phyloP scores from a whole-genome alignment of 139 green algal genomes.

The Chlamydomonas sphaeroides region DNA sequence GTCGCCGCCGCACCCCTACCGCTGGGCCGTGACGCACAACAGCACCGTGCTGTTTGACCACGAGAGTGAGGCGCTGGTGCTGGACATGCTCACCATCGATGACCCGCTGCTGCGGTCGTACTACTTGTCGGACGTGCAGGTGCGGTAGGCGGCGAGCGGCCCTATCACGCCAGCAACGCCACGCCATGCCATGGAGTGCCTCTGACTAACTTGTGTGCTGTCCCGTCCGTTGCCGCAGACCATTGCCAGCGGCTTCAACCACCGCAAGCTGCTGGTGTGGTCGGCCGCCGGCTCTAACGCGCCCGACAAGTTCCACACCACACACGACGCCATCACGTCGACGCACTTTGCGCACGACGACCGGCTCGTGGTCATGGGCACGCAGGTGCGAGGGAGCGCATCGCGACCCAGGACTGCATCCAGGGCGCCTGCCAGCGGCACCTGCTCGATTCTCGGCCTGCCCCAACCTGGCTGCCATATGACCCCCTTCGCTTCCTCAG shows the following conservation, averaged over 20 bases:
- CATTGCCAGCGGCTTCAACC: constrained; percentile 40
- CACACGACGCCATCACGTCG: constrained; percentile 63
- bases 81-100: constrained; percentile 58
- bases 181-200: no score
- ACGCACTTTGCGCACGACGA: constrained; percentile 57
- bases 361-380: constrained; percentile 55
- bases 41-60: constrained; percentile 61
- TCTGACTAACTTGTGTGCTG: no score
- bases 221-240: no score
- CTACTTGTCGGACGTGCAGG: constrained; percentile 53
- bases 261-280: constrained; percentile 58
- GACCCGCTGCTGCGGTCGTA: constrained; percentile 53
- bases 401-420: no score
- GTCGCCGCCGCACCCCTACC: constrained; percentile 43
- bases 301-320: constrained; percentile 67
- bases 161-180: no score
- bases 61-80: constrained; percentile 56
- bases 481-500: constrained; percentile 1
- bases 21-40: constrained; percentile 48
- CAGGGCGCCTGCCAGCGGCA: background rate
- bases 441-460: background rate
- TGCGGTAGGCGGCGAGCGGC: background rate
- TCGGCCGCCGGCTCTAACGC: constrained; percentile 44
- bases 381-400: no score
- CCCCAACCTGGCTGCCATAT: background rate